These are phyloP conservation scores for Epichloe coenophiala DNA, from an alignment of 2,329 filamentous ascomycete genomes.

Conservation along the genomic window DNA sequence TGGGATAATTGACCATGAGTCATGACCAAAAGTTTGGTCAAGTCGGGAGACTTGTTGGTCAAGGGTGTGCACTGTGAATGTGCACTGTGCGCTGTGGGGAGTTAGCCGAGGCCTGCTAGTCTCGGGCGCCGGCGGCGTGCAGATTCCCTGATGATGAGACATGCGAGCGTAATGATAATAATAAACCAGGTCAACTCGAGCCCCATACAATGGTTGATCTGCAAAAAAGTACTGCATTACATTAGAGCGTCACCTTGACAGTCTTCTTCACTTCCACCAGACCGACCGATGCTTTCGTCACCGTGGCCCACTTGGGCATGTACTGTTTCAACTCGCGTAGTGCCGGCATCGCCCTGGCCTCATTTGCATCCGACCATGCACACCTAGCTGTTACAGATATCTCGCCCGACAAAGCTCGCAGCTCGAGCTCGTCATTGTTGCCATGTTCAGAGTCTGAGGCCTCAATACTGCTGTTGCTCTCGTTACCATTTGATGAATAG, in stretches of 20 bases:
- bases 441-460: neutral
- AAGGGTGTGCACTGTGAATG: too few relatives aligned
- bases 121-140: too few relatives aligned
- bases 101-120: too few relatives aligned
- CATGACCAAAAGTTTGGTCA: too few relatives aligned
- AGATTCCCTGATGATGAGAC: neutral
- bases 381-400: constrained; percentile 60
- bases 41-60: too few relatives aligned
- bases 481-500: neutral
- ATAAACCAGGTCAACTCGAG: neutral
- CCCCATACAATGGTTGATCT: neutral
- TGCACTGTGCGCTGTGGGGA: too few relatives aligned
- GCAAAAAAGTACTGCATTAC: neutral
- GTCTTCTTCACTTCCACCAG: constrained; percentile 67
- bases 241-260: constrained; percentile 38
- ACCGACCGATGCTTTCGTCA: constrained; percentile 64
- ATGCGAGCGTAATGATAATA: too few relatives aligned
- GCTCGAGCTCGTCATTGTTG: constrained; percentile 8
- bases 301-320: constrained; percentile 64
- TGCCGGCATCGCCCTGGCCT: constrained; percentile 58
- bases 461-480: neutral
- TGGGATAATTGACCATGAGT: too few relatives aligned
- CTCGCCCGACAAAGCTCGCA: constrained; percentile 5
- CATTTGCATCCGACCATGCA: constrained; percentile 79
- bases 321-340: constrained; percentile 68